phyloP scores from a whole-genome alignment of 2,329 filamentous ascomycete genomes.

The Thermothelomyces thermophilus region DNA sequence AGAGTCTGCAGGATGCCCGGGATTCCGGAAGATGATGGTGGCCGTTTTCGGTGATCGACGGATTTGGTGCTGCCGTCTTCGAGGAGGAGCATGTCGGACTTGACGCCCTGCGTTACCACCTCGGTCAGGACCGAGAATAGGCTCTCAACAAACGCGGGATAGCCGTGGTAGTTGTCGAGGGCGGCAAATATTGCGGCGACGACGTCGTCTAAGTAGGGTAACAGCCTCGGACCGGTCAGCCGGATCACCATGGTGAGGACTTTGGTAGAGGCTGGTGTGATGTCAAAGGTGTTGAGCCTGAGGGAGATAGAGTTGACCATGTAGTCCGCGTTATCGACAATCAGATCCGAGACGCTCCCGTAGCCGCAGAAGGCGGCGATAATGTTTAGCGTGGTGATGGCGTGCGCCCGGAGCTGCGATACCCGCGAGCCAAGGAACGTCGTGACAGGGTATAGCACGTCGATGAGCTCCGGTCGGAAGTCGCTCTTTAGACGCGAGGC shows the following conservation, averaged over 20 bases:
- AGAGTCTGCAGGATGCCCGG: slow-evolving; percentile 50
- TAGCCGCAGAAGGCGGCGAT: slow-evolving; percentile 75
- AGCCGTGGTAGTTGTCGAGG: slow-evolving; percentile 92
- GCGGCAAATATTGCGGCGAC: slow-evolving; percentile 87
- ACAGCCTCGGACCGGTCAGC: slow-evolving; percentile 70
- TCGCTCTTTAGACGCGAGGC: slow-evolving; percentile 58
- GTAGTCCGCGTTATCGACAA: slow-evolving; percentile 91
- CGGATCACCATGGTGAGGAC: slow-evolving; percentile 92
- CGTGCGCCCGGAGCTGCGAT: slow-evolving; percentile 65
- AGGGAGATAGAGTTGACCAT: slow-evolving; percentile 89
- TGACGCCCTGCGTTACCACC: slow-evolving; percentile 75
- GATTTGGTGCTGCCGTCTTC: slow-evolving; percentile 33
- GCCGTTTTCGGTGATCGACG: slow-evolving; percentile 39
- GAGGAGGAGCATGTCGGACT: slow-evolving; percentile 45
- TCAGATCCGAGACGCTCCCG: slow-evolving; percentile 63
- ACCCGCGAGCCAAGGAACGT: slow-evolving; percentile 74
- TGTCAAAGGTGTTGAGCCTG: slow-evolving; percentile 83
- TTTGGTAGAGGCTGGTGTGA: slow-evolving; percentile 83
- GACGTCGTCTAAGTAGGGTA: slow-evolving; percentile 88
- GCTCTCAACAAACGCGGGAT: slow-evolving; percentile 75
- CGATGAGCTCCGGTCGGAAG: slow-evolving; percentile 81
- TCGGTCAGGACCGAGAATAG: slow-evolving; percentile 78
- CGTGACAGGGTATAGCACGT: slow-evolving; percentile 84
- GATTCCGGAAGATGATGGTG: slow-evolving; percentile 32
- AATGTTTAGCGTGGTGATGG: slow-evolving; percentile 74